A percentile compares a stretch with the other conserved stretches of the same genome.
phyloP scores from a whole-genome alignment of 257 asterid species.

The Capsicum baccatum region DNA sequence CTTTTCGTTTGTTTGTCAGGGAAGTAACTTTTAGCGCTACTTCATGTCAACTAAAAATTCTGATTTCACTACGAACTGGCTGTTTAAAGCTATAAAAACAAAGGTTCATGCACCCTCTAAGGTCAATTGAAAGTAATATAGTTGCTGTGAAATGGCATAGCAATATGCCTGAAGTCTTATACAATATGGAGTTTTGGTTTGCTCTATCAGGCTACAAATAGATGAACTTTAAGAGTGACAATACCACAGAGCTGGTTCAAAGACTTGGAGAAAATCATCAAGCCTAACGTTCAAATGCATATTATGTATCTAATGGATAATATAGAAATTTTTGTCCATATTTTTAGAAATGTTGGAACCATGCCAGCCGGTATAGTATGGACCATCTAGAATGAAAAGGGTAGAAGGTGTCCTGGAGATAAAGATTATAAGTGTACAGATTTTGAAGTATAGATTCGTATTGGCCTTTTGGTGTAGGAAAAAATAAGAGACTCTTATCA shows the following conservation, averaged over 20 bases:
- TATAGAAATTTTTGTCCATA: neutral
- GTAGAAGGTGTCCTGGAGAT: neutral
- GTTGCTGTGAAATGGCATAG: neutral
- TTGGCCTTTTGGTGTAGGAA: neutral
- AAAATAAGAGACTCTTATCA: neutral
- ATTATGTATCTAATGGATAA: neutral
- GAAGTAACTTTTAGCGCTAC: neutral
- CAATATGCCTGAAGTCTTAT: slow-evolving; percentile 4
- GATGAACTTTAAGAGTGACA: slow-evolving; percentile 13
- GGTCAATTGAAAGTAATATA: slow-evolving; percentile 8
- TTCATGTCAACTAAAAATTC: neutral
- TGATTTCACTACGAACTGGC: neutral
- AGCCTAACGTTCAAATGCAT: neutral
- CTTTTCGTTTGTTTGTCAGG: neutral
- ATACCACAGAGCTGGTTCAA: neutral
- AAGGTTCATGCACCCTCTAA: neutral
- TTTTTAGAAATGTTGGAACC: neutral
- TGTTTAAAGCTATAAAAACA: neutral
- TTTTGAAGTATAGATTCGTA: neutral
- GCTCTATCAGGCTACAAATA: neutral
- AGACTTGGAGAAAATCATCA: neutral
- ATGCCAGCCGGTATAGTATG: neutral
- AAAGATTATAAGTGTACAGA: neutral
- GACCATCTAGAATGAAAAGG: neutral
- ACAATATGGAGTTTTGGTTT: neutral